Evolutionary conservation across 768 basidiomycete species (phyloP).

Genomic region (Pleurotus tuoliensis): DNA sequence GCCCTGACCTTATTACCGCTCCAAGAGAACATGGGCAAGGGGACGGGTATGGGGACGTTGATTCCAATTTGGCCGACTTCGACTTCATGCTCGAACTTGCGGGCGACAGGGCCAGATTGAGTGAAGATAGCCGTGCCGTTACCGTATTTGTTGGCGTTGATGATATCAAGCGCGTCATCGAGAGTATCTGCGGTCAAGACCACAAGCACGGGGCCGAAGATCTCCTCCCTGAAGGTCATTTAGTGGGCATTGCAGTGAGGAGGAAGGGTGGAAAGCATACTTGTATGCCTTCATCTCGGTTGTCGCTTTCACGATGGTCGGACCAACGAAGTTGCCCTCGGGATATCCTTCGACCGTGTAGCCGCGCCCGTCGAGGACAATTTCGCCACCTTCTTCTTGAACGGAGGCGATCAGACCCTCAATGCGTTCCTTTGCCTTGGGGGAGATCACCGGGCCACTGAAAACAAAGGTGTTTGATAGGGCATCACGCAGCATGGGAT

Average conservation of each 20-base stretch:
- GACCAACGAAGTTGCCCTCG: conserved; percentile 91
- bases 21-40: conserved; percentile 92
- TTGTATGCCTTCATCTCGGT: conserved; percentile 84
- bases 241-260: not conserved
- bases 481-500: not conserved
- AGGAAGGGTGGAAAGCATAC: conserved; percentile 36
- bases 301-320: conserved; percentile 83
- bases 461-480: conserved; percentile 7
- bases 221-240: conserved; percentile 65
- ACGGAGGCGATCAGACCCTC: conserved; percentile 70
- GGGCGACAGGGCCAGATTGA: conserved; percentile 90
- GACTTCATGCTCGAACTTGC: conserved; percentile 85
- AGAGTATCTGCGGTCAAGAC: conserved; percentile 77
- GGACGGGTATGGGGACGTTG: conserved; percentile 92
- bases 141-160: conserved; percentile 88
- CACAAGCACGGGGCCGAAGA: conserved; percentile 89
- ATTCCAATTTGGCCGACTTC: conserved; percentile 93
- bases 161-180: conserved; percentile 85
- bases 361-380: conserved; percentile 82
- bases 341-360: conserved; percentile 68
- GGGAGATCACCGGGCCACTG: conserved; percentile 80
- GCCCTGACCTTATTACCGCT: conserved; percentile 78
- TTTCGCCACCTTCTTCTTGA: conserved; percentile 76
- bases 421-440: conserved; percentile 76
- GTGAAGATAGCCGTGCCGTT: conserved; percentile 97